A percentile compares a stretch with the other conserved stretches of the same genome.
Conservation (phyloP, 148 eudicot species). For the Oxyria digyna region DNA sequence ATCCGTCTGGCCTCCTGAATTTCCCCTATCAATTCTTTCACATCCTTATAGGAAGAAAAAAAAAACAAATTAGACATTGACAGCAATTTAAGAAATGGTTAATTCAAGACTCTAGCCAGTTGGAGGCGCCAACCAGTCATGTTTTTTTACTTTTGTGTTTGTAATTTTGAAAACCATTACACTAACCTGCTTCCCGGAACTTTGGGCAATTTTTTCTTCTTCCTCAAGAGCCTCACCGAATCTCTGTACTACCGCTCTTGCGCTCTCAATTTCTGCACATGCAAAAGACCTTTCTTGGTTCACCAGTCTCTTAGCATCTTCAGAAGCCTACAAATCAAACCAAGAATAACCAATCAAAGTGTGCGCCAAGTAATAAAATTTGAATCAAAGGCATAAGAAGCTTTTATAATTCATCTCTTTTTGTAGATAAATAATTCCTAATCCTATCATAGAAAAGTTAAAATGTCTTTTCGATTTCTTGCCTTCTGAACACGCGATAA, state of each 20-base stretch:
- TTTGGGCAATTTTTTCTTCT: constrained; percentile 64
- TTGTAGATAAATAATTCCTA: neutral
- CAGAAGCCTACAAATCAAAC: constrained; percentile 64
- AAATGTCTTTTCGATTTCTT: neutral
- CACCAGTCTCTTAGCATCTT: constrained; percentile 95
- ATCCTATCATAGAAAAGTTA: neutral
- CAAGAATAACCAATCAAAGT: neutral
- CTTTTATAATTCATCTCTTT: neutral
- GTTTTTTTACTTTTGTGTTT: neutral
- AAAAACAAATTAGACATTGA: neutral
- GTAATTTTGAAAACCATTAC: neutral
- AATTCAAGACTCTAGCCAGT: neutral
- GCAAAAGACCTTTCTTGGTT: constrained; percentile 98
- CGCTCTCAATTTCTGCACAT: constrained; percentile 98
- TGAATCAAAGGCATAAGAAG: neutral
- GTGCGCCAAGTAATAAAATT: too few relatives aligned
- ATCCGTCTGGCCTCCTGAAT: constrained; percentile 94
- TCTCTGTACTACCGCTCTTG: constrained; percentile 89
- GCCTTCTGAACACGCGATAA: neutral
- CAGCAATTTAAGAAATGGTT: neutral
- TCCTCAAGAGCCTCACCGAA: constrained; percentile 97
- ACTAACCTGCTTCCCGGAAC: constrained; percentile 76
- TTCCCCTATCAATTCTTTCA: constrained; percentile 76
- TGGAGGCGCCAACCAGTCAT: neutral
- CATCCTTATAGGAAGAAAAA: constrained; percentile 31